Evolutionary conservation across 2,329 filamentous ascomycete genomes (phyloP).

Genomic region (Pseudogymnoascus sp.): DNA sequence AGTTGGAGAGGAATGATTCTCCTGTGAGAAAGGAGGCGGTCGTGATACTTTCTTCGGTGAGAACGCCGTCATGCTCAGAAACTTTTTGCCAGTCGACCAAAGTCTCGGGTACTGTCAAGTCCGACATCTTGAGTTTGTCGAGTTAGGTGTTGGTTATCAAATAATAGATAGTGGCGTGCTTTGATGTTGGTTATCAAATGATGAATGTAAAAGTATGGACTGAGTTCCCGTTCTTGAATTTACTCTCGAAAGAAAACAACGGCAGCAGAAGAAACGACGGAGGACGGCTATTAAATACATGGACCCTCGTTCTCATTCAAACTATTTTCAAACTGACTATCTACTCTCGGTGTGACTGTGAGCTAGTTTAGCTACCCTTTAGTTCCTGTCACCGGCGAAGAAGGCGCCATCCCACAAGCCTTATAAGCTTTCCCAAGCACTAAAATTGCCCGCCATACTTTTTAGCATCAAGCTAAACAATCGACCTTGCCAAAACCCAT

Average conservation of each 20-base stretch:
- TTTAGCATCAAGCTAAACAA: neutral
- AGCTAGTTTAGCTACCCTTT: neutral
- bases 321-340: neutral
- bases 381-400: neutral
- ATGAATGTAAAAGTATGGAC: neutral
- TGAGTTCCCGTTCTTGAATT: neutral
- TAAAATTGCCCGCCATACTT: neutral
- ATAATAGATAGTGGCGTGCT: neutral
- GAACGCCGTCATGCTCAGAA: neutral
- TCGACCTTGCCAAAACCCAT: neutral
- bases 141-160: neutral
- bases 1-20: neutral
- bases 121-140: neutral
- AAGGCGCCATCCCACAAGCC: neutral
- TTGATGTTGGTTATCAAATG: too few relatives aligned
- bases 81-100: neutral
- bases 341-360: neutral
- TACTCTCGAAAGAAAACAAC: neutral
- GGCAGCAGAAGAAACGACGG: neutral
- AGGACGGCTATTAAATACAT: neutral
- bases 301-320: neutral
- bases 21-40: neutral
- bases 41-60: neutral
- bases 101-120: neutral
- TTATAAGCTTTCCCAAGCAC: neutral